Evolutionary conservation across 2,329 filamentous ascomycete species (phyloP).

Genomic region (Ambrosiella beaveri): DNA sequence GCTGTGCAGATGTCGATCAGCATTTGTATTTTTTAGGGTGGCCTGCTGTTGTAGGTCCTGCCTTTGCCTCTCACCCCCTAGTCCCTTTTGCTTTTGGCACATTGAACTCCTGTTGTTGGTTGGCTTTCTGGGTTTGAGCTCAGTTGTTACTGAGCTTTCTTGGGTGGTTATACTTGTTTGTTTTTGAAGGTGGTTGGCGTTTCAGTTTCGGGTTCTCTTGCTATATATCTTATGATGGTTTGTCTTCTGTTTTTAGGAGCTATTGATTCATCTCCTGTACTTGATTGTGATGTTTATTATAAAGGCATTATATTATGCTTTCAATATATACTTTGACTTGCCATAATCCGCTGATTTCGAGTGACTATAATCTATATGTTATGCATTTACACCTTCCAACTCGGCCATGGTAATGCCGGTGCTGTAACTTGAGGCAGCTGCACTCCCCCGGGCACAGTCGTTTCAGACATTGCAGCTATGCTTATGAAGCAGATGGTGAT

Average conservation of each 20-base stretch:
- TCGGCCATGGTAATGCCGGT: neutral
- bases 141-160: slow-evolving; percentile 1
- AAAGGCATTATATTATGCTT: neutral
- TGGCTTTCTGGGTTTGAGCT: neutral
- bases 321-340: neutral
- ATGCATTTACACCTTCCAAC: neutral
- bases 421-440: neutral
- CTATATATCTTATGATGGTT: slow-evolving; percentile 5
- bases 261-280: neutral
- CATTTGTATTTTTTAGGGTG: neutral
- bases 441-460: neutral
- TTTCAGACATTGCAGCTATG: neutral
- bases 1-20: neutral
- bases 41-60: neutral
- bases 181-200: neutral
- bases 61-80: neutral
- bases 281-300: neutral
- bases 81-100: neutral
- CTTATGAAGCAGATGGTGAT: neutral
- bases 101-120: neutral
- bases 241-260: neutral
- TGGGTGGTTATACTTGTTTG: neutral
- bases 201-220: neutral
- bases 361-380: neutral
- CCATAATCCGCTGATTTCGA: neutral